Evolutionary conservation across 345 rosid genomes (phyloP), one percentile per base, ranked within the genome.

Genomic region (Salix caprea): DNA sequence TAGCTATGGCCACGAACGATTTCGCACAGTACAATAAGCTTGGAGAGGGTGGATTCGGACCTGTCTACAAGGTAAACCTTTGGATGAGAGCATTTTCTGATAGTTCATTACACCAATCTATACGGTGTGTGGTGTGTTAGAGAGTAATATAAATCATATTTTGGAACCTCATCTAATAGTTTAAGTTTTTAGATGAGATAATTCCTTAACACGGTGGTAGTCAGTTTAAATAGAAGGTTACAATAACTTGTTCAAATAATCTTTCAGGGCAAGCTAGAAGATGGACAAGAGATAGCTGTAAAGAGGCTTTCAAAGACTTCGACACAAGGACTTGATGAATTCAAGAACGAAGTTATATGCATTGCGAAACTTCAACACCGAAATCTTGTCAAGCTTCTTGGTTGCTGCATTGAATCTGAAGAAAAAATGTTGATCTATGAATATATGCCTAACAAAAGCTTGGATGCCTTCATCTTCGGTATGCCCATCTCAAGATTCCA

Each of bases 221-320:
- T 8, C 21, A 69, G 26, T 69, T 37, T 8, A 40, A 13, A 40
- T 7, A 28, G 1, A 40, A 50, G n/a, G 19, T 62, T 64, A 18
- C 32, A 52, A 39, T 18, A 12, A 42, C n/a, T 18, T 12, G 44
- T 62, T 15, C 42, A 4, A 68, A 24, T 34, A 50, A 30, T 36
- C 44, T 75, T 42, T 19, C 76, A 85, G 87, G 87, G 87, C 7
- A 73, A 18, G 8, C 26, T 85, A 24, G 62, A 30, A 69, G 82
- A 77, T 56, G 85, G 85, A 28, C 74, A 75, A 72, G 85, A 82
- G 39, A 73, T 85, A 72, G 85, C 87, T 19, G 85, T 85, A 37
- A 85, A 85, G 69, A 80, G 84, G 73, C 82, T 85, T 21, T 82
- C 87, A 1, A 85, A 76, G 50, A 37, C 65, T 72, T 85, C 85